Evolutionary conservation across 352 stramenopile species (phyloP).

Genomic region (Globisporangium okanoganense): DNA sequence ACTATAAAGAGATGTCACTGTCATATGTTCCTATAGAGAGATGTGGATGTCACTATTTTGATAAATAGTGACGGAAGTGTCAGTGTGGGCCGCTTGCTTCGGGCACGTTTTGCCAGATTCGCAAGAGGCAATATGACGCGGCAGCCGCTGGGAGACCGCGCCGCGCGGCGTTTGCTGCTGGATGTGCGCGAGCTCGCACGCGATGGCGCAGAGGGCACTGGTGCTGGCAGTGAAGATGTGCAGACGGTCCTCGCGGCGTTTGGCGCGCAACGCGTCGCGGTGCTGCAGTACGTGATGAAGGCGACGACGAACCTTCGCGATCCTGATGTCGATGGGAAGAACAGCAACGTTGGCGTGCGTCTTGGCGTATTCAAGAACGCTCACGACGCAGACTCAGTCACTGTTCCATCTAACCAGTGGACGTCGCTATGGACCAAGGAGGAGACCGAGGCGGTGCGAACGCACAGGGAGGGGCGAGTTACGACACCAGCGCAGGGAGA

Average conservation of each 20-base stretch:
- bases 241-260: slow-evolving; percentile 18
- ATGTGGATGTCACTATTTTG: neutral
- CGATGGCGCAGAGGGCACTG: neutral
- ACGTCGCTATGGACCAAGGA: neutral
- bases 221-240: slow-evolving; percentile 3
- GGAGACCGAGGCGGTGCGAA: slow-evolving; percentile 1
- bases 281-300: slow-evolving; percentile 19
- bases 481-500: neutral
- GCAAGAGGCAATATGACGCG: slow-evolving; percentile 13
- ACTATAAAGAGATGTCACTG: neutral
- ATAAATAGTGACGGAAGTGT: slow-evolving; percentile 1
- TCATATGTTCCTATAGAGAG: neutral
- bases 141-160: slow-evolving; percentile 9
- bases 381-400: neutral
- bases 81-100: too few relatives aligned
- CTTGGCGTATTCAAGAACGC: neutral
- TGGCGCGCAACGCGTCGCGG: slow-evolving; percentile 21
- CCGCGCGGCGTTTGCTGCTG: slow-evolving; percentile 23
- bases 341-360: neutral
- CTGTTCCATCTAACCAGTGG: neutral
- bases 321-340: neutral
- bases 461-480: slow-evolving; percentile 1
- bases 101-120: neutral
- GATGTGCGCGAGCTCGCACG: slow-evolving; percentile 29
- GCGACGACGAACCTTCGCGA: neutral